Conservation (phyloP, 352 stramenopile genomes). For the Pythium rhizo-oryzae region DNA sequence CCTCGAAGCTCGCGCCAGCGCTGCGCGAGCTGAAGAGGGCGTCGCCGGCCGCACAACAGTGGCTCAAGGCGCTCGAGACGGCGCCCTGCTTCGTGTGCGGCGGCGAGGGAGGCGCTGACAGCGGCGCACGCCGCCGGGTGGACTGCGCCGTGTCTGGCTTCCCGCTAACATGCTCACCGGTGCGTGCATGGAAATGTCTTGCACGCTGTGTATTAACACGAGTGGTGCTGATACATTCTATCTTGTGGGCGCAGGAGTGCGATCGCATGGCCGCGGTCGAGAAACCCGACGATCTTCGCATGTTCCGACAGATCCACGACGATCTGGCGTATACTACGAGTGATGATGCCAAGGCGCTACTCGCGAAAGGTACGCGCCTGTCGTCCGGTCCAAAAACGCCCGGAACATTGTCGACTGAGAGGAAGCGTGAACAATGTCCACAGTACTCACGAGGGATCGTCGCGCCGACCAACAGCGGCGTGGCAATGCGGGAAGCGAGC, state of each 20-base stretch:
- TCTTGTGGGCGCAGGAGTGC: slow-evolving; percentile 5
- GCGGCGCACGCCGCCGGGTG: slow-evolving; percentile 15
- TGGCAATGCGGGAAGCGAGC: not conserved
- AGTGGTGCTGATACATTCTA: not conserved
- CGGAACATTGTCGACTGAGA: no score
- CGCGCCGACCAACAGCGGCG: not conserved
- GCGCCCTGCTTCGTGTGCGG: slow-evolving; percentile 59
- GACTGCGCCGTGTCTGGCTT: slow-evolving; percentile 42
- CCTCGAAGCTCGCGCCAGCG: not conserved
- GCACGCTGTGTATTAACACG: no score
- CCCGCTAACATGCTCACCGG: slow-evolving; percentile 51
- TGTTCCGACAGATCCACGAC: slow-evolving; percentile 48
- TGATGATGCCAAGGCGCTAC: slow-evolving; percentile 42
- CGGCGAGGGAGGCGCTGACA: not conserved
- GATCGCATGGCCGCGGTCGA: not conserved
- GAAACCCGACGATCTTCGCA: slow-evolving; percentile 32
- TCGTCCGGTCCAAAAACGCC: no score
- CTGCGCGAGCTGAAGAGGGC: slow-evolving; percentile 2
- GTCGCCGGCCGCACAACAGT: slow-evolving; percentile 14
- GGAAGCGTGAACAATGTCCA: no score
- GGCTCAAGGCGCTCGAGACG: slow-evolving; percentile 39
- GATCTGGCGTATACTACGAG: slow-evolving; percentile 44
- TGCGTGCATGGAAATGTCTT: not conserved
- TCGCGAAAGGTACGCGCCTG: slow-evolving; percentile 40
- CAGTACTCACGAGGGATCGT: slow-evolving; percentile 10